Percentiles rank a stretch among this genome's conserved stretches.
These are phyloP conservation scores for Oleoguttula mirabilis DNA, from an alignment of 495 filamentous ascomycete species.

Conservation along the genomic window DNA sequence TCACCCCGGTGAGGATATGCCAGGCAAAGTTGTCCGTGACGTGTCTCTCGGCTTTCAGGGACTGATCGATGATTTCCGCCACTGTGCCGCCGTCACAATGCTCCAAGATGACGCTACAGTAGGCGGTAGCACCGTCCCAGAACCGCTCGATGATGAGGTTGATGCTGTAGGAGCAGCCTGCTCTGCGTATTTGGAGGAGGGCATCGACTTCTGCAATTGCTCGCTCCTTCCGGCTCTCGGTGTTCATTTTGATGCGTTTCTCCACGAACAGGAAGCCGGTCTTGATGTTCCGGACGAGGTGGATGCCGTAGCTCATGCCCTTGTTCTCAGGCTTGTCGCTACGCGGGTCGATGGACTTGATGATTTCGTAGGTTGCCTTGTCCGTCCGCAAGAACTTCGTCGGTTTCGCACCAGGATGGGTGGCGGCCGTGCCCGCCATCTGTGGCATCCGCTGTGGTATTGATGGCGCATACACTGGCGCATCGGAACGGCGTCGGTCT, in stretches of 20 bases:
- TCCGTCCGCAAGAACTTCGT: no score
- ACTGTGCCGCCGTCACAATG: background rate
- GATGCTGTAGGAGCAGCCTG: background rate
- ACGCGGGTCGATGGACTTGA: no score
- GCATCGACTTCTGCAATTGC: background rate
- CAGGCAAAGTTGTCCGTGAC: background rate
- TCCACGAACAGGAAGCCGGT: background rate
- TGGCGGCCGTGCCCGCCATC: no score
- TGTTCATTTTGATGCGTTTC: background rate
- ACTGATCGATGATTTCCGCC: background rate
- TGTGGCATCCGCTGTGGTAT: no score
- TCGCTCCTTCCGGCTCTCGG: background rate
- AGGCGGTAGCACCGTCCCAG: background rate
- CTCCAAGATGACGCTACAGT: slow-evolving; percentile 1
- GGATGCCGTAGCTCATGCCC: background rate
- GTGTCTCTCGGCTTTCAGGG: background rate
- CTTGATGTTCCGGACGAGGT: background rate
- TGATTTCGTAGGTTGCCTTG: no score
- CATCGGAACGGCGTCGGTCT: no score
- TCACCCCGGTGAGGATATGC: slow-evolving; percentile 1
- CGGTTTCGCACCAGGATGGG: no score
- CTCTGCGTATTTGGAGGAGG: background rate
- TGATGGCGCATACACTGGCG: no score
- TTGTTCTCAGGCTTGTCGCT: no score
- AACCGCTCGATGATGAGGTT: background rate